Conservation (phyloP, 768 basidiomycete species). For the Calocybe indica region DNA sequence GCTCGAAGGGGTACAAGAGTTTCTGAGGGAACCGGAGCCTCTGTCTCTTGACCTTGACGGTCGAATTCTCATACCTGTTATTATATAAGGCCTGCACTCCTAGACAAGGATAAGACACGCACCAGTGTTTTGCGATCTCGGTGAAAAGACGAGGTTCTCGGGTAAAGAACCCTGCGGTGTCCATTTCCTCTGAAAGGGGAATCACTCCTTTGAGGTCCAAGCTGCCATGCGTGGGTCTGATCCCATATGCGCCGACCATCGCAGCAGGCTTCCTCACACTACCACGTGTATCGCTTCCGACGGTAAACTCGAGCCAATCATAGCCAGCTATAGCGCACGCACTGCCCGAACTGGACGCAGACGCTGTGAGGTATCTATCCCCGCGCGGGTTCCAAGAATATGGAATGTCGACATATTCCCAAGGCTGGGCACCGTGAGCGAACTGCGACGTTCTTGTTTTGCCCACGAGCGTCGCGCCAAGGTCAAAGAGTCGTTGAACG, state of each 20-base stretch:
- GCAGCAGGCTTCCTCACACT: constrained; percentile 35
- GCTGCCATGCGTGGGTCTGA: constrained; percentile 27
- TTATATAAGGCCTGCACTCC: background rate
- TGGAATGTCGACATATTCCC: constrained; percentile 29
- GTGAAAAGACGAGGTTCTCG: constrained; percentile 25
- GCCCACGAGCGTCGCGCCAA: constrained; percentile 46
- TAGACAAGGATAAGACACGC: constrained; percentile 3
- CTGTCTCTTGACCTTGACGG: constrained; percentile 16
- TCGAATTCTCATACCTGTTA: constrained; percentile 25
- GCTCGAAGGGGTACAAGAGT: constrained; percentile 27
- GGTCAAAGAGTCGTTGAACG: constrained; percentile 37
- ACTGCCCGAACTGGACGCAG: constrained; percentile 32
- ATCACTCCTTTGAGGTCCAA: constrained; percentile 26
- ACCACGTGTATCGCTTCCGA: constrained; percentile 33
- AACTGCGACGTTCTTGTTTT: constrained; percentile 51
- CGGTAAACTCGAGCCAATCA: constrained; percentile 30
- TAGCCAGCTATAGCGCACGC: constrained; percentile 33
- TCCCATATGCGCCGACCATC: constrained; percentile 30
- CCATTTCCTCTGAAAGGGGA: constrained; percentile 33
- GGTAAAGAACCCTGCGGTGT: constrained; percentile 31
- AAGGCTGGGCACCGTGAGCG: constrained; percentile 39
- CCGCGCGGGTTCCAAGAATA: constrained; percentile 34
- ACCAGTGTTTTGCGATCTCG: constrained; percentile 23
- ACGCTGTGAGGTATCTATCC: constrained; percentile 29
- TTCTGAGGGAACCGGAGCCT: constrained; percentile 21